These are phyloP conservation scores for Mycosphaerella sp. DNA, from an alignment of 2,329 filamentous ascomycete genomes.

Conservation along the genomic window DNA sequence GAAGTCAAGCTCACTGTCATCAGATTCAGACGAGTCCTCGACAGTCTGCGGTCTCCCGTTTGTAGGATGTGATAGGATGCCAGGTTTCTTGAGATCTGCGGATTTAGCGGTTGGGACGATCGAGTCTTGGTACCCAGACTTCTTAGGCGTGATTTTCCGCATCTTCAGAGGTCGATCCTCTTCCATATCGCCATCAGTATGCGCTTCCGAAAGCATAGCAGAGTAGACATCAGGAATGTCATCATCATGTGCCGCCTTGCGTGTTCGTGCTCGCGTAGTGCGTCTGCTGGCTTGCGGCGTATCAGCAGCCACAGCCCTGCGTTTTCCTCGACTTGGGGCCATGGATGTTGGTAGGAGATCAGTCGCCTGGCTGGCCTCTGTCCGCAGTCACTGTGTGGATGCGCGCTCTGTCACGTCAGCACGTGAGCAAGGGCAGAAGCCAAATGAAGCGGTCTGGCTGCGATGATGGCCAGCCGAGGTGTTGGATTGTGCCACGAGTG, in stretches of 20 bases:
- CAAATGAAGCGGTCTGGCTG: not conserved
- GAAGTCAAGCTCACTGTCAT: slow-evolving; percentile 56
- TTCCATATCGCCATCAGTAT: slow-evolving; percentile 12
- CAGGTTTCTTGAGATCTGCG: not conserved
- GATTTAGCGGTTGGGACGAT: not conserved
- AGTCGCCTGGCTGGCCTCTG: not conserved
- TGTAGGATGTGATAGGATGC: not conserved
- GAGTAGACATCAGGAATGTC: slow-evolving; percentile 26
- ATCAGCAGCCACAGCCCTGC: slow-evolving; percentile 13
- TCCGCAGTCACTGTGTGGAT: not conserved
- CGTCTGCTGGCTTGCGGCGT: slow-evolving; percentile 11
- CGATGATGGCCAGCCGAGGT: not conserved
- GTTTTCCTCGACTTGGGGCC: slow-evolving; percentile 30
- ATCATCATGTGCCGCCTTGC: slow-evolving; percentile 7
- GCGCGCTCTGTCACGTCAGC: not conserved
- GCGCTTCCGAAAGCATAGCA: slow-evolving; percentile 30
- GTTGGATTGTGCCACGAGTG: not conserved
- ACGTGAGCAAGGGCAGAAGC: not conserved
- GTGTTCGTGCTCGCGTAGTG: slow-evolving; percentile 14
- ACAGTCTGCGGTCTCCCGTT: slow-evolving; percentile 23
- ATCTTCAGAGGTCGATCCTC: slow-evolving; percentile 28
- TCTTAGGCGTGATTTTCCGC: slow-evolving; percentile 18
- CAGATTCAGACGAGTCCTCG: slow-evolving; percentile 28
- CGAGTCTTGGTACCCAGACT: not conserved
- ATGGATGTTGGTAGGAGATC: slow-evolving; percentile 13